Percentiles rank a stretch among this genome's conserved stretches.
These are phyloP conservation scores for Rutidosis leptorrhynchoides DNA, from an alignment of 129 eudicot genomes.

Conservation along the genomic window DNA sequence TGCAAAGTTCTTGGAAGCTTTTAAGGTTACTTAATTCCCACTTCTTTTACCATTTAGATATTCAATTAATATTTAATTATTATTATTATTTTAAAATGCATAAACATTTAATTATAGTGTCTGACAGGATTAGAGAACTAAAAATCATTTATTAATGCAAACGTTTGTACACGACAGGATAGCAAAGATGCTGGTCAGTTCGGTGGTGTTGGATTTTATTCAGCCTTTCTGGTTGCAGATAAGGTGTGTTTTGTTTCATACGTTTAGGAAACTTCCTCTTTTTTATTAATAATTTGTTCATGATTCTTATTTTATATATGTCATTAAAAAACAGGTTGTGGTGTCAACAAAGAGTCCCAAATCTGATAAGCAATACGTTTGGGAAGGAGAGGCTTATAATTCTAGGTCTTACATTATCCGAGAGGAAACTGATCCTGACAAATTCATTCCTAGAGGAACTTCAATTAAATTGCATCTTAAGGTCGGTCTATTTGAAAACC, in stretches of 20 bases:
- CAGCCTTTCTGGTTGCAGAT: constrained; percentile 86
- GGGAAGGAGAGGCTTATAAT: constrained; percentile 99
- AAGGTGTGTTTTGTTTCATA: constrained; percentile 39
- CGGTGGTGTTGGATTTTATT: constrained; percentile 98
- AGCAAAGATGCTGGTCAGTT: constrained; percentile 97
- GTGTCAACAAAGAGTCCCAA: constrained; percentile 92
- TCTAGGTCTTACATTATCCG: constrained; percentile 81
- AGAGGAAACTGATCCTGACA: constrained; percentile 93
- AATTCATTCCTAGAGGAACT: constrained; percentile 85
- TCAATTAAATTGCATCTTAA: constrained; percentile 79
- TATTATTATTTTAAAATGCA: too few relatives aligned
- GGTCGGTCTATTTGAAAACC: constrained; percentile 42
- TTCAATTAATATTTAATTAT: too few relatives aligned
- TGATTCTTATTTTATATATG: too few relatives aligned
- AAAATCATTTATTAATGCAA: constrained; percentile 13
- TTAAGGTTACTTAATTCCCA: constrained; percentile 83
- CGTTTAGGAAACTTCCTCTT: background rate
- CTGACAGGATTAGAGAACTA: background rate
- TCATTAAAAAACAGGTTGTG: constrained; percentile 62
- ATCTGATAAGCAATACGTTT: constrained; percentile 87
- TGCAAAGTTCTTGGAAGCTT: constrained; percentile 79
- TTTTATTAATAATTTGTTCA: too few relatives aligned
- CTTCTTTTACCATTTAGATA: background rate
- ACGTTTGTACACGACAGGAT: constrained; percentile 47
- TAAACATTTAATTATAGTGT: too few relatives aligned